Evolutionary conservation across 352 stramenopile genomes (phyloP).

Genomic region (Phytophthora hibernalis): DNA sequence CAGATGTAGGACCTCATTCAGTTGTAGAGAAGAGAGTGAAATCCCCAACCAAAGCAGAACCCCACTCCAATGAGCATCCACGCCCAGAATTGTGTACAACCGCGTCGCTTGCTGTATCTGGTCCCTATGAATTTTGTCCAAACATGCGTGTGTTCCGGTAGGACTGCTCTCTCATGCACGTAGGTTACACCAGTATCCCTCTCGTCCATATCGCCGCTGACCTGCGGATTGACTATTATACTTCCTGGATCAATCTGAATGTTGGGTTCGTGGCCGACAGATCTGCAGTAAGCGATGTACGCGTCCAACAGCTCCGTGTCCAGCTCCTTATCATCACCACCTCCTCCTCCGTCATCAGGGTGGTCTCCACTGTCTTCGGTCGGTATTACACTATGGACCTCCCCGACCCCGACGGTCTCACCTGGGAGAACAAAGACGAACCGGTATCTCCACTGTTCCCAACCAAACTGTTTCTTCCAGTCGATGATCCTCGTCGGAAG

Average conservation of each 20-base stretch:
- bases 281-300: constrained; percentile 93
- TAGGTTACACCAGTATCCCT: too few relatives aligned
- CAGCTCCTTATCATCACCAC: too few relatives aligned
- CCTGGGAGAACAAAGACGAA: constrained; percentile 1
- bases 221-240: constrained; percentile 4
- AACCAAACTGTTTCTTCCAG: too few relatives aligned
- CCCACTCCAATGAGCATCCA: constrained; percentile 47
- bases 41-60: constrained; percentile 42
- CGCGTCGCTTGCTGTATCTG: constrained; percentile 45
- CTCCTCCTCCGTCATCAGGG: too few relatives aligned
- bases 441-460: too few relatives aligned
- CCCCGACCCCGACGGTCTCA: constrained; percentile 27
- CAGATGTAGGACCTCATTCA: constrained; percentile 72
- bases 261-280: constrained; percentile 80
- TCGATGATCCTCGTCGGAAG: constrained; percentile 53
- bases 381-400: constrained; percentile 71
- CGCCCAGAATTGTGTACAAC: constrained; percentile 45
- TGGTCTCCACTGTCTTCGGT: too few relatives aligned
- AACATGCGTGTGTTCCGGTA: constrained; percentile 45
- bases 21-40: constrained; percentile 42
- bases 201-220: too few relatives aligned
- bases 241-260: constrained; percentile 92
- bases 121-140: constrained; percentile 64
- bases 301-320: constrained; percentile 96
- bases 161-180: constrained; percentile 41